Evolutionary conservation across 2,329 filamentous ascomycete species (phyloP).

Genomic region (Penicillium polonicum): DNA sequence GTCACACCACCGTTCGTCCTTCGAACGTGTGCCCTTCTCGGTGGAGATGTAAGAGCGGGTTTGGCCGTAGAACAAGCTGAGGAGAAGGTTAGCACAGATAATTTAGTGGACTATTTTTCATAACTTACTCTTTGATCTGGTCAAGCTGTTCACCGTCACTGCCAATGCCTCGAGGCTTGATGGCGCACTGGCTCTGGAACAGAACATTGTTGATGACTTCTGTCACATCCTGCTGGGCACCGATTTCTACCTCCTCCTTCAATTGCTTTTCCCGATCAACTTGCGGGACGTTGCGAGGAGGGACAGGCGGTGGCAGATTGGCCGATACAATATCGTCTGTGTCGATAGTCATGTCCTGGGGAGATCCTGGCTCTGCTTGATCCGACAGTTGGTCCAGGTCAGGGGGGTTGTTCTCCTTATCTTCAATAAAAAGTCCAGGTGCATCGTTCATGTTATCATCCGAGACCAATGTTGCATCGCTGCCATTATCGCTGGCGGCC

Average conservation of each 20-base stretch:
- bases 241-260: conserved; percentile 55
- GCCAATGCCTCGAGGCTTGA: conserved; percentile 67
- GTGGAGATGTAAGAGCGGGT: conserved; percentile 49
- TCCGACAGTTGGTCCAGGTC: conserved; percentile 4
- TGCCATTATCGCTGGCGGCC: conserved; percentile 31
- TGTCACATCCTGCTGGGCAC: conserved; percentile 88
- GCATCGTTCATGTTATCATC: conserved; percentile 22
- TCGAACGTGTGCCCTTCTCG: conserved; percentile 46
- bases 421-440: conserved; percentile 26
- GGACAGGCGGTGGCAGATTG: conserved; percentile 57
- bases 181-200: conserved; percentile 85
- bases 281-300: conserved; percentile 50
- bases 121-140: conserved; percentile 63
- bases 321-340: conserved; percentile 3
- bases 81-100: conserved; percentile 15
- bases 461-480: conserved; percentile 40
- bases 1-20: conserved; percentile 62
- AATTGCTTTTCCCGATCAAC: conserved; percentile 36
- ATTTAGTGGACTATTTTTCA: conserved; percentile 18
- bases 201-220: conserved; percentile 94
- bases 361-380: conserved; percentile 24
- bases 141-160: conserved; percentile 76
- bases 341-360: conserved; percentile 18
- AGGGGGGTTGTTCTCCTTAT: conserved; percentile 43
- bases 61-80: conserved; percentile 52